Conservation (phyloP, 2,329 filamentous ascomycete genomes). For the Mollisia scopiformis region DNA sequence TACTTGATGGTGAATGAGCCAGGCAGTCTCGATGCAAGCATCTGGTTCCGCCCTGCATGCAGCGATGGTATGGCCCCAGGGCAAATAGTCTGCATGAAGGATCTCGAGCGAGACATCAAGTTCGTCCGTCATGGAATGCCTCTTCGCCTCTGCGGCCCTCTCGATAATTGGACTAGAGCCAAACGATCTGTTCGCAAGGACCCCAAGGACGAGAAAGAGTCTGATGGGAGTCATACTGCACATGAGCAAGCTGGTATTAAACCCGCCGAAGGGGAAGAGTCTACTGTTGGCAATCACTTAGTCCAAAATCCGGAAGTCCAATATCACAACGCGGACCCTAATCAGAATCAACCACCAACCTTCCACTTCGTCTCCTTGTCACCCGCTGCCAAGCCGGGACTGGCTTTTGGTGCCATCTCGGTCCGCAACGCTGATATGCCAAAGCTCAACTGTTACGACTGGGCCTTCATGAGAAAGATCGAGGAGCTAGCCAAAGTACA, state of each 20-base stretch:
- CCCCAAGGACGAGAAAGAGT: background rate
- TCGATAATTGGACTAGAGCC: background rate
- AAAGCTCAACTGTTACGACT: background rate
- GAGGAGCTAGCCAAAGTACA: background rate
- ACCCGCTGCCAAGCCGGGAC: background rate
- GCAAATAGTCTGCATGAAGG: background rate
- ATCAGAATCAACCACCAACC: background rate
- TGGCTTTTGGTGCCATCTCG: background rate
- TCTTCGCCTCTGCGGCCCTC: background rate
- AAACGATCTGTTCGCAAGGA: background rate
- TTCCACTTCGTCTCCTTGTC: conserved; percentile 5
- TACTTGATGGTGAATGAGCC: background rate
- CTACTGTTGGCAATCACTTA: background rate
- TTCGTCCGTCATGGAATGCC: background rate
- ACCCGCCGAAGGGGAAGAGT: background rate
- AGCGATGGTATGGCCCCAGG: background rate
- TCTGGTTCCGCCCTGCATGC: conserved; percentile 1
- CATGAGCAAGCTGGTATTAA: background rate
- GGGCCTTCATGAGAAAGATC: background rate
- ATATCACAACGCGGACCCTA: background rate
- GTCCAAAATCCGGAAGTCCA: too few relatives aligned
- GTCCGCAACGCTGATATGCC: background rate
- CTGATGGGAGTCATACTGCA: too few relatives aligned
- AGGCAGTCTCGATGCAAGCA: background rate
- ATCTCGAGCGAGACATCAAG: background rate